A percentile compares a stretch with the other conserved stretches of the same genome.
Conservation (phyloP, 495 filamentous ascomycete species). For the Trichoderma erinaceum region DNA sequence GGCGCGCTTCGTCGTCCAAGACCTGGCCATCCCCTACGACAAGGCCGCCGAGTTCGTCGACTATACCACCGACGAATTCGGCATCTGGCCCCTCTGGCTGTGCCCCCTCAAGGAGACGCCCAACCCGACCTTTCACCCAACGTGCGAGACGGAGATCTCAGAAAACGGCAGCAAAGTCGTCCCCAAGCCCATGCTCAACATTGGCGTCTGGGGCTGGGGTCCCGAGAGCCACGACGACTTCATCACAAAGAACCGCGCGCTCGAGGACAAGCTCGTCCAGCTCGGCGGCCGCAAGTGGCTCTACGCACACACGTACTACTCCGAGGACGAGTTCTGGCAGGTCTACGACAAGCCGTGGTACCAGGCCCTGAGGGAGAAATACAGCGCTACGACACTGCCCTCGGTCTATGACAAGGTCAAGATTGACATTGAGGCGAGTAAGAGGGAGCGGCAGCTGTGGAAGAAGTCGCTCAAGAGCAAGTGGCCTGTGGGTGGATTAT, state of each 20-base stretch:
- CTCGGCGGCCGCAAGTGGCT: constrained; percentile 62
- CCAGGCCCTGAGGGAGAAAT: constrained; percentile 46
- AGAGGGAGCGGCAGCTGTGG: constrained; percentile 21
- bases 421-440: constrained; percentile 25
- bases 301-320: constrained; percentile 57
- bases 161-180: constrained; percentile 18
- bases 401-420: constrained; percentile 54
- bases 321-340: constrained; percentile 48
- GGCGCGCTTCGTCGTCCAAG: constrained; percentile 50
- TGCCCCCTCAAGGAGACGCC: constrained; percentile 46
- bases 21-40: constrained; percentile 49
- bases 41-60: constrained; percentile 47
- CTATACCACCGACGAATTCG: constrained; percentile 41
- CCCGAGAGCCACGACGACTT: constrained; percentile 35
- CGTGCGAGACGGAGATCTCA: constrained; percentile 22
- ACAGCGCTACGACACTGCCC: constrained; percentile 45
- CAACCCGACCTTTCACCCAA: constrained; percentile 44
- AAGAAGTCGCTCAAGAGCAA: constrained; percentile 33
- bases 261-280: constrained; percentile 58
- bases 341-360: constrained; percentile 51
- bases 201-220: constrained; percentile 52
- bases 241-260: constrained; percentile 52
- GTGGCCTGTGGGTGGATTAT: constrained; percentile 49
- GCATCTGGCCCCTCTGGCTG: constrained; percentile 55
- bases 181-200: constrained; percentile 43